Conservation (phyloP, 345 rosid species). For the Brassica napus region Da-Ae NC_063443.1:3905501-3906000, state of each 20-base stretch:
- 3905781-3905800: background rate
- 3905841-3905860: background rate
- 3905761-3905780: background rate
- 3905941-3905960: background rate
- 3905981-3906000: background rate
- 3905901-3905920: background rate
- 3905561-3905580: background rate
- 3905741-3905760: background rate
- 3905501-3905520: background rate
- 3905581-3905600: background rate
- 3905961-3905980: background rate
- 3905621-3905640: background rate
- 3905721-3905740: background rate
- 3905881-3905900: background rate
- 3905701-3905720: background rate
- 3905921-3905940: background rate
- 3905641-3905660: background rate
- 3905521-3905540: background rate
- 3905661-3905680: background rate
- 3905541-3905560: background rate
- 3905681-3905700: background rate
- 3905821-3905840: background rate
- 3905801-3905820: background rate
- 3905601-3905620: background rate
- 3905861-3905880: background rate